Evolutionary conservation across 2,329 filamentous ascomycete genomes (phyloP), one percentile per base, ranked within the genome.

Genomic region (Torrubiellomyces zombiae): DNA sequence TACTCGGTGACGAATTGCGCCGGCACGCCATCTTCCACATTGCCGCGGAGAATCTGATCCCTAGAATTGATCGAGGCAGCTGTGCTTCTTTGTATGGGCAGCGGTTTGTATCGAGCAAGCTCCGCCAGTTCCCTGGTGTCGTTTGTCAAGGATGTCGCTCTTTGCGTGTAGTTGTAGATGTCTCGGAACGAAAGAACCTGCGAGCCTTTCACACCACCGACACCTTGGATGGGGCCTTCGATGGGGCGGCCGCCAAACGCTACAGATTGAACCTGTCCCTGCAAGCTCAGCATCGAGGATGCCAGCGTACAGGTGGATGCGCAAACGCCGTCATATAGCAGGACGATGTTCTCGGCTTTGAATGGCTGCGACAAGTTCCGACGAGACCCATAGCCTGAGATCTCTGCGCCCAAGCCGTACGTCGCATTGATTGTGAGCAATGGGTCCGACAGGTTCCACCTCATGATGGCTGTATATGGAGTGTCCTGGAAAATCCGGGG

Each of bases 251-350:
- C 65, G 14, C 65, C 66, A 29, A 67, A 48, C 5, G 58, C 60
- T 26, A 38, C 53, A 4, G 56, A 60, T 44, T 60, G 58, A n/a
- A 70, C 60, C 17, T 58, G 57, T 13, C 51, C 63, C 30, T 65
- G 53, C 14, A 55, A 43, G 14, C 56, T 56, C 36, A 71, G 48
- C 35, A 70, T 55, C 33, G 71, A 61, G 8, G 56, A 54, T 32
- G 68, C 67, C 4, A 68, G 48, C 4, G 63, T 58, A 45, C 67
- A 73, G 3, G 65, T 64, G 1, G 63, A 69, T 13, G 60, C 60
- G 40, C 67, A 73, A 35, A 60, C 56, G 17, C 66, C 67, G 36
- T 72, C 67, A 25, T 62, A 59, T n/a, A 72, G 50, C 11, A 73
- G 44, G 20, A 72, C 51, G 21, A 74, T 60, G 39, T 74, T 59